Evolutionary conservation across 345 rosid genomes (phyloP).

Genomic region (Iberis pinnata): DNA sequence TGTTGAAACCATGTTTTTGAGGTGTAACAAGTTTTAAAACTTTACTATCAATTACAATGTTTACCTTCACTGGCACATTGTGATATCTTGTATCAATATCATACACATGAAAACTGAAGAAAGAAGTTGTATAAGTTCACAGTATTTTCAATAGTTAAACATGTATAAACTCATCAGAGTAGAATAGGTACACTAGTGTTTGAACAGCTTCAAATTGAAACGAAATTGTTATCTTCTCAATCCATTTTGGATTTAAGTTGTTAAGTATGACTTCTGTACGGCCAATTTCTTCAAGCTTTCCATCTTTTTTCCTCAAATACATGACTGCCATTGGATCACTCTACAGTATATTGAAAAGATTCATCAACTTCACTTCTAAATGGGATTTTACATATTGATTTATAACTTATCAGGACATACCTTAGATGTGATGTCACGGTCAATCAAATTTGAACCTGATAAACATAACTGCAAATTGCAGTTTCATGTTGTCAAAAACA

Average conservation of each 20-base stretch:
- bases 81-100: slow-evolving; percentile 70
- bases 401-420: slow-evolving; percentile 27
- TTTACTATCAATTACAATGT: neutral
- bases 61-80: slow-evolving; percentile 67
- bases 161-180: neutral
- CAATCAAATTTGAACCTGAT: slow-evolving; percentile 61
- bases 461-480: slow-evolving; percentile 51
- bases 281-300: slow-evolving; percentile 70
- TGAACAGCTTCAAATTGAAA: slow-evolving; percentile 82
- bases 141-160: neutral
- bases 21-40: slow-evolving; percentile 5
- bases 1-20: neutral
- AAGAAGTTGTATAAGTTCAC: slow-evolving; percentile 9
- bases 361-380: slow-evolving; percentile 1
- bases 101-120: slow-evolving; percentile 54
- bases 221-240: slow-evolving; percentile 51
- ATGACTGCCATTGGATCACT: slow-evolving; percentile 82
- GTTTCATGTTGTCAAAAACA: slow-evolving; percentile 5
- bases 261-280: slow-evolving; percentile 79
- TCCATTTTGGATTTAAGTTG: slow-evolving; percentile 69
- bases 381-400: neutral
- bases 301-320: slow-evolving; percentile 51
- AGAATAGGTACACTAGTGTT: slow-evolving; percentile 58
- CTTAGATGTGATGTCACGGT: slow-evolving; percentile 75
- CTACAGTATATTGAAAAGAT: slow-evolving; percentile 31